Evolutionary conservation across 805 yeast genomes (phyloP).

Genomic region (Lipomyces kockii): DNA sequence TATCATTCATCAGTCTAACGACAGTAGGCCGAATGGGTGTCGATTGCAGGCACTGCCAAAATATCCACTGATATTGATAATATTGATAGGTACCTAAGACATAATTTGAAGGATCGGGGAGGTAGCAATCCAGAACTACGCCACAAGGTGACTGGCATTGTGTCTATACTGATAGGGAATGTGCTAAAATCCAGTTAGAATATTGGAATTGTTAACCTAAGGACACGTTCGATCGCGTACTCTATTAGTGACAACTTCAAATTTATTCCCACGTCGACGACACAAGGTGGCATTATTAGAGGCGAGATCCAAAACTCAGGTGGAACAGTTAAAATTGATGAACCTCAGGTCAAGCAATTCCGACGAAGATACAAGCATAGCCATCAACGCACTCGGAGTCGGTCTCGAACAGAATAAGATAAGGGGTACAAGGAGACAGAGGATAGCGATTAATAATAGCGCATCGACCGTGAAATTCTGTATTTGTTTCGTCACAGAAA

Average conservation of each 20-base stretch:
- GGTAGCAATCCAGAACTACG: neutral
- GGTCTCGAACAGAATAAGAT: neutral
- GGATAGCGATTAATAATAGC: too few relatives aligned
- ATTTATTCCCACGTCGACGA: conserved; percentile 16
- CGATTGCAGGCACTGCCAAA: conserved; percentile 29
- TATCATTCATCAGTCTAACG: neutral
- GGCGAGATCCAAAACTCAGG: conserved; percentile 23
- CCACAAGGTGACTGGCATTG: neutral
- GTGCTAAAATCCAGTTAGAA: neutral
- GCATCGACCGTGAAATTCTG: neutral
- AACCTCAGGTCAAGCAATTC: conserved; percentile 17
- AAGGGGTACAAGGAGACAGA: neutral
- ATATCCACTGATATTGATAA: conserved; percentile 20
- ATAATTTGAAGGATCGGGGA: conserved; percentile 23
- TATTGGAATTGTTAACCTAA: conserved; percentile 17
- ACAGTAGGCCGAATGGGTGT: conserved; percentile 34
- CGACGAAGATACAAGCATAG: conserved; percentile 21
- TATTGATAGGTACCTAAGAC: conserved; percentile 13
- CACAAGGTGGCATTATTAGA: conserved; percentile 13
- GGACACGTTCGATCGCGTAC: conserved; percentile 27
- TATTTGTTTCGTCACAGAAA: neutral
- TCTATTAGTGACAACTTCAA: conserved; percentile 25
- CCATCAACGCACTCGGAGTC: neutral
- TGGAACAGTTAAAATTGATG: conserved; percentile 24
- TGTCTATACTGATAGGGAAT: neutral